Evolutionary conservation across 2,329 filamentous ascomycete species (phyloP).

Genomic region (Xylaria sp.): DNA sequence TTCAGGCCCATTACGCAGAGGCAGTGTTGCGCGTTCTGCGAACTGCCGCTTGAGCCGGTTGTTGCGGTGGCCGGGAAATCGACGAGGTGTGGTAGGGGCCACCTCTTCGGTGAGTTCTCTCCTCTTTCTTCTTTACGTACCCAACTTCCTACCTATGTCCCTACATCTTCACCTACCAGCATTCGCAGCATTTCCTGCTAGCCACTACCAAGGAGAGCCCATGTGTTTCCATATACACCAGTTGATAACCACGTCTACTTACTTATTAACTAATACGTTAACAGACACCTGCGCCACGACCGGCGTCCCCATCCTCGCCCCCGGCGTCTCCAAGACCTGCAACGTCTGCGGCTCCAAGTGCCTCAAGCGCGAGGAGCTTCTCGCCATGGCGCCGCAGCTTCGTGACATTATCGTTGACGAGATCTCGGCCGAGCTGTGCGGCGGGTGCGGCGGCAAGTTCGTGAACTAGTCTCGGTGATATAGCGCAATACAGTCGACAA

Average conservation of each 20-base stretch:
- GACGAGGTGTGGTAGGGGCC: constrained; percentile 44
- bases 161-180: no score
- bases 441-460: constrained; percentile 38
- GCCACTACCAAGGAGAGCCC: background rate
- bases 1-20: constrained; percentile 41
- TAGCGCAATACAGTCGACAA: no score
- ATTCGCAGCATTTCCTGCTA: background rate
- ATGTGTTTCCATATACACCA: background rate
- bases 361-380: constrained; percentile 48
- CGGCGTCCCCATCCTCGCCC: constrained; percentile 56
- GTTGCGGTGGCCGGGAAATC: constrained; percentile 32
- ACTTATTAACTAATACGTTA: background rate
- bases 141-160: background rate
- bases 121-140: background rate
- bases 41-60: constrained; percentile 36
- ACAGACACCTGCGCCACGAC: constrained; percentile 57
- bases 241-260: constrained; percentile 7
- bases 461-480: constrained; percentile 18
- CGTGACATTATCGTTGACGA: constrained; percentile 26
- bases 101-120: constrained; percentile 40
- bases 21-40: constrained; percentile 54
- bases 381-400: constrained; percentile 28
- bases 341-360: constrained; percentile 58
- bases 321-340: constrained; percentile 56
- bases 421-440: constrained; percentile 35